A percentile compares a stretch with the other conserved stretches of the same genome.
Conservation (phyloP, 306 rosid species). For the Betula pendula region DNA sequence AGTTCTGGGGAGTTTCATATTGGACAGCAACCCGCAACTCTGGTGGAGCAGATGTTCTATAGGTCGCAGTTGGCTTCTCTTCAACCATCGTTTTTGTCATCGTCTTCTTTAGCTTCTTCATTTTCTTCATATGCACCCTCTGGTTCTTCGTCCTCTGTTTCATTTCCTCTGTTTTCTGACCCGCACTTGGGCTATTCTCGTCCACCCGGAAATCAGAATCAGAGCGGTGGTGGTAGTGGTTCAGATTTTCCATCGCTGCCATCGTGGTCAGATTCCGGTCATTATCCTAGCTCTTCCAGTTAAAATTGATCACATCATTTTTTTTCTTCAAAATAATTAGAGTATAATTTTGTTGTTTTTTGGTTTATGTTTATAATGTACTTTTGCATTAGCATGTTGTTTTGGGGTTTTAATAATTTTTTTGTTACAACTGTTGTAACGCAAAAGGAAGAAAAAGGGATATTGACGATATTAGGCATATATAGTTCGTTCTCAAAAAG, state of each 20-base stretch:
- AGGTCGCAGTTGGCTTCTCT: slow-evolving; percentile 51
- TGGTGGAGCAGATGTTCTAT: slow-evolving; percentile 59
- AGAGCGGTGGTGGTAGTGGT: neutral
- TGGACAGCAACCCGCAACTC: slow-evolving; percentile 40
- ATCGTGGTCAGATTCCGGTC: slow-evolving; percentile 62
- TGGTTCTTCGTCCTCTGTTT: slow-evolving; percentile 53
- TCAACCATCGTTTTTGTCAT: slow-evolving; percentile 38
- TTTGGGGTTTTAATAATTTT: neutral
- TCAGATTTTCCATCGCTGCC: slow-evolving; percentile 39
- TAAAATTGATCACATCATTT: slow-evolving; percentile 29
- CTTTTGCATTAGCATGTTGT: slow-evolving; percentile 3
- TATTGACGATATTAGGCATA: too few species aligned
- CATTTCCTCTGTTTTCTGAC: slow-evolving; percentile 60
- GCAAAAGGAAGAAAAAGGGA: too few species aligned
- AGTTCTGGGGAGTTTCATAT: slow-evolving; percentile 51
- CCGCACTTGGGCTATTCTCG: slow-evolving; percentile 41
- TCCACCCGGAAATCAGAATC: slow-evolving; percentile 39
- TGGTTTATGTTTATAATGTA: neutral
- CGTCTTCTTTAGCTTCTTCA: slow-evolving; percentile 32
- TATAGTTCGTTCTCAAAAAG: neutral
- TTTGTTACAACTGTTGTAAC: slow-evolving; percentile 9
- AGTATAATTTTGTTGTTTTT: slow-evolving; percentile 9
- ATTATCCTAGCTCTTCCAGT: slow-evolving; percentile 57
- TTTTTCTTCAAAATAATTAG: neutral
- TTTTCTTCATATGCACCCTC: slow-evolving; percentile 40